Conservation (phyloP, 768 basidiomycete genomes). For the Leucocoprinus sp. region DNA sequence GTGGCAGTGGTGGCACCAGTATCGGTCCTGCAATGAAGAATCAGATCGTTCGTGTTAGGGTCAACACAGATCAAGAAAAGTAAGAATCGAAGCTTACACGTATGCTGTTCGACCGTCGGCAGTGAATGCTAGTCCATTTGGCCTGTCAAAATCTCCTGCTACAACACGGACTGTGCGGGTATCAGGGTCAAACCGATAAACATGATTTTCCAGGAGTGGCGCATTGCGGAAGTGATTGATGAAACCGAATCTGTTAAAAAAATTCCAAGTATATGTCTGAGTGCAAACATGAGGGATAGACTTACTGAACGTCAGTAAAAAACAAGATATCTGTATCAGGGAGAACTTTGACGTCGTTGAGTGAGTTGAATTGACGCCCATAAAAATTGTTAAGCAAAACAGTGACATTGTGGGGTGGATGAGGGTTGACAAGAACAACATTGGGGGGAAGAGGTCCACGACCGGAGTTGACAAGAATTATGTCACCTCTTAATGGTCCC, state of each 20-base stretch:
- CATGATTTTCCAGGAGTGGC: conserved; percentile 64
- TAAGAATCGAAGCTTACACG: conserved; percentile 30
- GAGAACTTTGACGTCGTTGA: conserved; percentile 73
- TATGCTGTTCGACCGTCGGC: conserved; percentile 57
- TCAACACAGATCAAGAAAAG: background rate
- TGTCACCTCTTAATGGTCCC: conserved; percentile 48
- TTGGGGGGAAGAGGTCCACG: conserved; percentile 55
- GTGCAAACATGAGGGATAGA: conserved; percentile 8
- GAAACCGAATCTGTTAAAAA: conserved; percentile 46
- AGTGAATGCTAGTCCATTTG: conserved; percentile 73
- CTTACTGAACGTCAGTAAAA: conserved; percentile 67
- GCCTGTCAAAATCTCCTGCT: conserved; percentile 66
- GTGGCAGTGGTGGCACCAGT: conserved; percentile 44
- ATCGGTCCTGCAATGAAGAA: conserved; percentile 35
- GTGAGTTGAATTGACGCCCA: conserved; percentile 74
- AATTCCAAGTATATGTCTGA: background rate
- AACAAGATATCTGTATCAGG: conserved; percentile 56
- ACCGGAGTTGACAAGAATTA: conserved; percentile 60
- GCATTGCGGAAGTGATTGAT: conserved; percentile 56
- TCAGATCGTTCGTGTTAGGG: background rate
- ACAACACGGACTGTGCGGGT: conserved; percentile 61
- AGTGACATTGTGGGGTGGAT: conserved; percentile 55
- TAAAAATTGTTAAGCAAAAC: conserved; percentile 72
- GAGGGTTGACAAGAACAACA: conserved; percentile 57
- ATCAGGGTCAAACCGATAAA: conserved; percentile 67